Percentiles rank a stretch among this genome's conserved stretches.
Evolutionary conservation across 2,329 filamentous ascomycete species (phyloP).

Genomic region (Ophiosphaerella korrae): DNA sequence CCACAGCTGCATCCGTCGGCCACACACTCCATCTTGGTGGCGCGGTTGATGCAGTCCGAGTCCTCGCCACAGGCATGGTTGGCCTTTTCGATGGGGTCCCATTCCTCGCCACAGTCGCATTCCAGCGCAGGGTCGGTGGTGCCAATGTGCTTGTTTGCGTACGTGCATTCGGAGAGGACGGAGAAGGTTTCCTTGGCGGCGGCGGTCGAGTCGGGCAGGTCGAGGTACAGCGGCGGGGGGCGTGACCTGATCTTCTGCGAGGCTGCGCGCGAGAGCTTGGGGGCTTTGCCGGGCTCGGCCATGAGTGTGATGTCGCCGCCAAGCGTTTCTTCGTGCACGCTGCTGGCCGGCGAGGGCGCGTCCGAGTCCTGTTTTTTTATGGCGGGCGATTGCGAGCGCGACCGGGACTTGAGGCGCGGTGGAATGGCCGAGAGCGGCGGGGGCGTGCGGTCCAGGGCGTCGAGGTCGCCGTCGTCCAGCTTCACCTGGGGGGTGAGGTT

Average conservation of each 20-base stretch:
- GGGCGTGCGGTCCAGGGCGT: slow-evolving; percentile 22
- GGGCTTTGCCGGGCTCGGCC: slow-evolving; percentile 65
- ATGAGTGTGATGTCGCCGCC: slow-evolving; percentile 67
- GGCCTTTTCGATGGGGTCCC: slow-evolving; percentile 61
- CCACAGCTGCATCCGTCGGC: slow-evolving; percentile 82
- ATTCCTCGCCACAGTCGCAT: slow-evolving; percentile 93
- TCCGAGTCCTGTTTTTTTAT: slow-evolving; percentile 36
- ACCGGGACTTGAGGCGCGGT: slow-evolving; percentile 33
- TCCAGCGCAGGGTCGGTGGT: slow-evolving; percentile 91
- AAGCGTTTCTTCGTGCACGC: slow-evolving; percentile 59
- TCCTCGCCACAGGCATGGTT: slow-evolving; percentile 94
- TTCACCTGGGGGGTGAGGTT: slow-evolving; percentile 27
- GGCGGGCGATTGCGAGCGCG: slow-evolving; percentile 40
- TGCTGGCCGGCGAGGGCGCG: slow-evolving; percentile 46
- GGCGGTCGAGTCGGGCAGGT: slow-evolving; percentile 77
- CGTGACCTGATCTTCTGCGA: slow-evolving; percentile 71
- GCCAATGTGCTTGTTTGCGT: slow-evolving; percentile 89
- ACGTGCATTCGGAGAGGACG: slow-evolving; percentile 82
- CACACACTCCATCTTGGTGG: slow-evolving; percentile 96
- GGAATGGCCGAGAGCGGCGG: slow-evolving; percentile 36
- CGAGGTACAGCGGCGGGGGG: slow-evolving; percentile 69
- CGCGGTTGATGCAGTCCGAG: slow-evolving; percentile 97
- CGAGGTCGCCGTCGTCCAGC: slow-evolving; percentile 25
- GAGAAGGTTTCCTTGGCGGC: slow-evolving; percentile 80
- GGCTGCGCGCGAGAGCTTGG: slow-evolving; percentile 74